phyloP scores from a whole-genome alignment of 2,329 filamentous ascomycete species.

The Ascochyta fabae region DNA sequence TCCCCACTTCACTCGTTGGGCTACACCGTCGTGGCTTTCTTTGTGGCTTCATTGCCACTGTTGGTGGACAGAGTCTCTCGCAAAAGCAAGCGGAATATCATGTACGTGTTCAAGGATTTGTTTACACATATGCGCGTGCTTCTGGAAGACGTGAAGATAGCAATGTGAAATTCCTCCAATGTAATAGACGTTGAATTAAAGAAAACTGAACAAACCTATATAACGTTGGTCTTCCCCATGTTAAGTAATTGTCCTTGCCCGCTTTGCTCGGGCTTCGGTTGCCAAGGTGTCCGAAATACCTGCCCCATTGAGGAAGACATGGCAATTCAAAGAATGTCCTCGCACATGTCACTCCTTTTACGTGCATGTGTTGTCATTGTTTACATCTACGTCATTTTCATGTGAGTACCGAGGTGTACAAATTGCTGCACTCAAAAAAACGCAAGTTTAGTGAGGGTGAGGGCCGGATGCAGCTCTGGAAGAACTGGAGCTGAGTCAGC shows the following conservation, averaged over 20 bases:
- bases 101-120: neutral
- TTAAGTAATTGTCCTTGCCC: neutral
- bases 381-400: neutral
- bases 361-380: neutral
- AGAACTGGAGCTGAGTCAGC: constrained; percentile 10
- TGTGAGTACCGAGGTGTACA: neutral
- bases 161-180: neutral
- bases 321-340: neutral
- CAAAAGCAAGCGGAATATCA: constrained; percentile 1
- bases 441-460: neutral
- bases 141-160: neutral
- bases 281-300: constrained; percentile 1
- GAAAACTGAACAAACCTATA: neutral
- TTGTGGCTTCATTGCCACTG: neutral
- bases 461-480: neutral
- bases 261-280: constrained; percentile 3
- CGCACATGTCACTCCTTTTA: constrained; percentile 6
- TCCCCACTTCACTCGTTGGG: constrained; percentile 5
- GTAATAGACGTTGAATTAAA: neutral
- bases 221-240: neutral
- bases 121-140: neutral
- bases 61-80: neutral
- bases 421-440: neutral
- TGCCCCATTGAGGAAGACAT: neutral
- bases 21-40: neutral